Evolutionary conservation across 1,284 basidiomycete genomes (phyloP).

Genomic region (Mycena citricolor): DNA sequence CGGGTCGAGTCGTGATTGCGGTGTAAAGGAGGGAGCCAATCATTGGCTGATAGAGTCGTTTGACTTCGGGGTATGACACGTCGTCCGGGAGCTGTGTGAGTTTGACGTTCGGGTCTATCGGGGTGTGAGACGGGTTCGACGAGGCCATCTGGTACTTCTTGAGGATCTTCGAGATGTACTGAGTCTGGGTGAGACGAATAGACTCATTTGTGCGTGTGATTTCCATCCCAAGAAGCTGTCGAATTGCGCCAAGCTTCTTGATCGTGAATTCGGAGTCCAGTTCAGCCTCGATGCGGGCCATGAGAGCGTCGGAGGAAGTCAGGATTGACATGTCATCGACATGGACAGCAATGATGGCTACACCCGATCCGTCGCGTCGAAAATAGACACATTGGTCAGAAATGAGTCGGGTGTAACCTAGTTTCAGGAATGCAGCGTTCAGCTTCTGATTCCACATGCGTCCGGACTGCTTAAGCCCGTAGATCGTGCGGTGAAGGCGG

Average conservation of each 20-base stretch:
- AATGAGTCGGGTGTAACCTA: slow-evolving; percentile 25
- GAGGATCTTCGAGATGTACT: slow-evolving; percentile 1
- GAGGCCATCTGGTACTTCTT: background rate
- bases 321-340: slow-evolving; percentile 24
- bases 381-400: slow-evolving; percentile 28
- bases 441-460: slow-evolving; percentile 34
- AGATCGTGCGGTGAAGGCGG: slow-evolving; percentile 28
- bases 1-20: slow-evolving; percentile 10
- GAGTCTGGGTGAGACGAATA: background rate
- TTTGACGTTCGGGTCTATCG: slow-evolving; percentile 7
- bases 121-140: slow-evolving; percentile 3
- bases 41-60: slow-evolving; percentile 6
- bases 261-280: background rate
- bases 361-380: slow-evolving; percentile 2
- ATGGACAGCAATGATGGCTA: slow-evolving; percentile 20
- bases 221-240: slow-evolving; percentile 25
- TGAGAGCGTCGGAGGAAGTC: background rate
- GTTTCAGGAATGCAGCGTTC: slow-evolving; percentile 16
- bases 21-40: slow-evolving; percentile 12
- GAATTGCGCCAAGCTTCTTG: slow-evolving; percentile 10
- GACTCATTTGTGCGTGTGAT: slow-evolving; percentile 9
- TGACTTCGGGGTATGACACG: background rate
- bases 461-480: slow-evolving; percentile 41
- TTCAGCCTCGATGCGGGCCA: background rate
- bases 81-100: slow-evolving; percentile 16